Conservation (phyloP, 2,329 filamentous ascomycete genomes). For the Mycosphaerelloides madeirae region DNA sequence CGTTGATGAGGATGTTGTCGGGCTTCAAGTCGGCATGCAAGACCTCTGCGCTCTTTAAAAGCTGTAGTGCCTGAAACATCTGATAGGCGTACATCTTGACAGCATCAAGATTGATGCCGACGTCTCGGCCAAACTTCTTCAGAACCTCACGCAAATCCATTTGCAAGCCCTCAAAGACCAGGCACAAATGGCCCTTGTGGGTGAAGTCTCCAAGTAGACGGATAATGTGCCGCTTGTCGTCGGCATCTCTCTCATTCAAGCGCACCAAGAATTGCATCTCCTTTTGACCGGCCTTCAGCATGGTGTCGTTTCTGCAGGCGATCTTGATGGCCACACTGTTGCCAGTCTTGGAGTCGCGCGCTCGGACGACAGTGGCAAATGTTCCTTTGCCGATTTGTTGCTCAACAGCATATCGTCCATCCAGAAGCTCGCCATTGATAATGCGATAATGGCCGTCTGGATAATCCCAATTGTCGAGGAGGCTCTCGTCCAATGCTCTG, state of each 20-base stretch:
- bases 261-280: constrained; percentile 91
- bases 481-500: constrained; percentile 62
- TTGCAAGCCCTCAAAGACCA: constrained; percentile 91
- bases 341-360: constrained; percentile 65
- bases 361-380: constrained; percentile 93
- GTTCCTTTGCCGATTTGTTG: constrained; percentile 87
- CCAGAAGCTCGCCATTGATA: constrained; percentile 82
- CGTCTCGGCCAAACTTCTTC: constrained; percentile 91
- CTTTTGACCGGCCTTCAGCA: constrained; percentile 81
- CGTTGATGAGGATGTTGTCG: constrained; percentile 91
- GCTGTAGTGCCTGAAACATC: constrained; percentile 82
- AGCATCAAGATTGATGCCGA: constrained; percentile 83
- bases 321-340: constrained; percentile 93
- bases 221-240: constrained; percentile 88
- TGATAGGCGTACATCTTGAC: constrained; percentile 88
- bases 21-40: constrained; percentile 96
- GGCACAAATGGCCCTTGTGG: constrained; percentile 90
- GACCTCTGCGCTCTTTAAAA: constrained; percentile 88
- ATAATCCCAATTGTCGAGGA: constrained; percentile 90
- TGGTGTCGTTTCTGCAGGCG: constrained; percentile 77
- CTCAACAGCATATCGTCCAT: constrained; percentile 84
- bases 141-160: constrained; percentile 90
- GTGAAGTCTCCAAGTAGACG: constrained; percentile 83
- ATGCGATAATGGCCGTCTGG: constrained; percentile 95
- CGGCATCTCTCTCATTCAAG: constrained; percentile 76